Conservation (phyloP, 768 basidiomycete species). For the Rhizopogon roseolus region DNA sequence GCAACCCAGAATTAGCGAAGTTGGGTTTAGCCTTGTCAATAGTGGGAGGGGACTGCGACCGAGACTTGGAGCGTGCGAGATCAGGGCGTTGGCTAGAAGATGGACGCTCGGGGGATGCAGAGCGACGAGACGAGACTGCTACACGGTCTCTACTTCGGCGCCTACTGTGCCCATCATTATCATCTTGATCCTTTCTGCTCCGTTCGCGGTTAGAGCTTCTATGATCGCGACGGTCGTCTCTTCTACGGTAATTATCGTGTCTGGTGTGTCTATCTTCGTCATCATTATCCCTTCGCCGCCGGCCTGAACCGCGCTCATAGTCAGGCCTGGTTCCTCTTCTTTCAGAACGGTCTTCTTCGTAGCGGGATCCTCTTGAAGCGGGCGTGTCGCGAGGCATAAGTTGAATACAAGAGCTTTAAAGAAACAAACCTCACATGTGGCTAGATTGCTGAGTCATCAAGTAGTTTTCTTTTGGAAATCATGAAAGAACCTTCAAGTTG, state of each 20-base stretch:
- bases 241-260: constrained; percentile 4
- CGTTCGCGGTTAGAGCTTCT: constrained; percentile 37
- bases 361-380: constrained; percentile 4
- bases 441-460: background rate
- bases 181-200: constrained; percentile 35
- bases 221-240: constrained; percentile 6
- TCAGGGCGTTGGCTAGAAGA: constrained; percentile 23
- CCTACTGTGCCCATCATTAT: constrained; percentile 24
- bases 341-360: constrained; percentile 10
- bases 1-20: constrained; percentile 80
- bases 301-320: constrained; percentile 9
- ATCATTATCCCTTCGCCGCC: constrained; percentile 17
- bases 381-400: background rate
- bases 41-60: constrained; percentile 36
- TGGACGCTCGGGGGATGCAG: constrained; percentile 52
- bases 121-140: constrained; percentile 39
- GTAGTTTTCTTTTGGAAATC: background rate
- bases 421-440: background rate
- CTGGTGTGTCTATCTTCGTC: constrained; percentile 11
- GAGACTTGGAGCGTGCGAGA: constrained; percentile 29
- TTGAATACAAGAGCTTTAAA: background rate
- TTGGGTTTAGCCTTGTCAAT: constrained; percentile 80
- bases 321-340: constrained; percentile 4
- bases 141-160: constrained; percentile 26
- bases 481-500: background rate